phyloP scores from a whole-genome alignment of 139 green algal species.

The Chlamydomonas incerta region DNA sequence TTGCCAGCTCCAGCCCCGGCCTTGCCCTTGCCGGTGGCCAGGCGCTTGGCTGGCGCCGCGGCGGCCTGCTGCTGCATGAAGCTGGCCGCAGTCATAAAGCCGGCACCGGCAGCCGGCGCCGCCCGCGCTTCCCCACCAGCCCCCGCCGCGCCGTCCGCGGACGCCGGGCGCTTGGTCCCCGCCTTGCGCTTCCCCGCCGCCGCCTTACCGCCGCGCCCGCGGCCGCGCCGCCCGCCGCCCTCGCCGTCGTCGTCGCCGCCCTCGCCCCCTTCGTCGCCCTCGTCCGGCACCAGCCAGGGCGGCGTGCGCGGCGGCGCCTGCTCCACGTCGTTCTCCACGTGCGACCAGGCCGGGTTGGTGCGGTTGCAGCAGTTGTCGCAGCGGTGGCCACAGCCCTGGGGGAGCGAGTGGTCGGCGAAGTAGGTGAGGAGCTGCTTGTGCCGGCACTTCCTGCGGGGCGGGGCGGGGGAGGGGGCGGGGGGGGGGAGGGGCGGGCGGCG shows the following conservation, averaged over 20 bases:
- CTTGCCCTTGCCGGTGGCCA: not conserved
- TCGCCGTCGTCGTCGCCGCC: not conserved
- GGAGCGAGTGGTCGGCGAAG: constrained; percentile 24
- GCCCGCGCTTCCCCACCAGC: not conserved
- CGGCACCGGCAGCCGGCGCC: not conserved
- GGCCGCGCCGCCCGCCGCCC: not conserved
- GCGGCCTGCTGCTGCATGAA: not conserved
- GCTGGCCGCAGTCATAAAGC: constrained; percentile 19
- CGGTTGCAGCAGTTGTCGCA: constrained; percentile 34
- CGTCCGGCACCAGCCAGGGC: not conserved
- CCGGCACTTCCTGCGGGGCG: constrained; percentile 9
- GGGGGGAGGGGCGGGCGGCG: no score
- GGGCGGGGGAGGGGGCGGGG: no score
- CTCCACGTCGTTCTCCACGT: constrained; percentile 29
- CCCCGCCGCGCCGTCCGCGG: not conserved
- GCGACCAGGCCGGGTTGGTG: not conserved
- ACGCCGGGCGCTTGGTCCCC: not conserved
- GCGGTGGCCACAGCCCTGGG: not conserved
- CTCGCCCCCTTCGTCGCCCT: not conserved
- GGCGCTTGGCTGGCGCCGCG: not conserved
- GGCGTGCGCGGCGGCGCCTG: constrained; percentile 4
- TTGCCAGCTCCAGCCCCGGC: not conserved
- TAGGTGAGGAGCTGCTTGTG: constrained; percentile 23
- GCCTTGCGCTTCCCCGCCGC: not conserved
- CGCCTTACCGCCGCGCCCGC: not conserved